Conservation (phyloP, 805 yeast species). For the Candida corydali region DNA sequence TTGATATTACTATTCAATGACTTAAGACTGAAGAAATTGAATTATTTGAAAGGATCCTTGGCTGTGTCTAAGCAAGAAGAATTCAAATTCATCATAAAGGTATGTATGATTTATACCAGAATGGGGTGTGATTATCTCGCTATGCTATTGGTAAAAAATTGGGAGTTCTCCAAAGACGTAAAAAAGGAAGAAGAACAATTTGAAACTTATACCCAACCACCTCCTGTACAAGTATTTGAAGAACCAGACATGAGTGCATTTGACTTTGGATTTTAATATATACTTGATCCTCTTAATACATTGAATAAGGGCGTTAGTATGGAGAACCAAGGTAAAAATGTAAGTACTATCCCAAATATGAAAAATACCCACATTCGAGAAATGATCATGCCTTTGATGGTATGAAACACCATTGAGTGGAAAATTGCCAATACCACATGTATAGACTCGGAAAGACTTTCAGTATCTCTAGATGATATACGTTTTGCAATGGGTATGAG, state of each 20-base stretch:
- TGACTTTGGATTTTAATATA: conserved; percentile 33
- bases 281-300: neutral
- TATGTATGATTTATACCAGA: conserved; percentile 63
- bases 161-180: conserved; percentile 49
- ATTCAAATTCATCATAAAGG: conserved; percentile 56
- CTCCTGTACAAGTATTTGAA: conserved; percentile 53
- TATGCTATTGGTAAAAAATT: conserved; percentile 54
- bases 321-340: conserved; percentile 13
- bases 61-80: conserved; percentile 47
- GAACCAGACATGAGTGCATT: conserved; percentile 80
- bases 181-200: neutral
- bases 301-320: conserved; percentile 2
- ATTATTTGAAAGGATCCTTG: conserved; percentile 48
- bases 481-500: neutral
- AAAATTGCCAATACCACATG: conserved; percentile 14
- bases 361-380: conserved; percentile 17
- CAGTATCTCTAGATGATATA: neutral
- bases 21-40: conserved; percentile 50
- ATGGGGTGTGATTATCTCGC: conserved; percentile 92
- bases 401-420: conserved; percentile 15
- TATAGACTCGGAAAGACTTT: conserved; percentile 11
- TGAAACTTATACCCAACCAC: conserved; percentile 19
- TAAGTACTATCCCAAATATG: conserved; percentile 11
- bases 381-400: conserved; percentile 14
- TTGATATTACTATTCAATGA: conserved; percentile 60